phyloP scores from a whole-genome alignment of 306 rosid species.

The Urtica urens region DNA sequence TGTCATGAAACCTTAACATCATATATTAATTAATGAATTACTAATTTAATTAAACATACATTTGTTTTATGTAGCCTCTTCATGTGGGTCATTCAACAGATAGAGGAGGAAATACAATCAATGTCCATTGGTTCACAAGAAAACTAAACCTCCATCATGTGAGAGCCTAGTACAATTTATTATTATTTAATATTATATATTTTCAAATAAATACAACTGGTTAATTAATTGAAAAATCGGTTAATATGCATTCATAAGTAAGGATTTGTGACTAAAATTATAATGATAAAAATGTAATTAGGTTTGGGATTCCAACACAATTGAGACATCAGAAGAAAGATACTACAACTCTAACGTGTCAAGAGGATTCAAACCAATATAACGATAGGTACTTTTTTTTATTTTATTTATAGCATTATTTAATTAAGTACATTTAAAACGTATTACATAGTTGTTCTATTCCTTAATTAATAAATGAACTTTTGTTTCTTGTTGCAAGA shows the following conservation, averaged over 20 bases:
- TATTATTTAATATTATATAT: too few relatives aligned
- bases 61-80: constrained; percentile 53
- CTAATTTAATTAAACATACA: background rate
- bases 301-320: constrained; percentile 72
- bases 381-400: constrained; percentile 26
- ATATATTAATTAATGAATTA: background rate
- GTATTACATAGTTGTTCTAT: too few relatives aligned
- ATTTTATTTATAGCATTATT: too few relatives aligned
- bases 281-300: constrained; percentile 41
- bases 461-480: too few relatives aligned
- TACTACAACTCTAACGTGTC: constrained; percentile 34
- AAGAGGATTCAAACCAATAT: constrained; percentile 53
- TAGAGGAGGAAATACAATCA: constrained; percentile 56
- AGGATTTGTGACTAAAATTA: too few relatives aligned
- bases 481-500: constrained; percentile 34
- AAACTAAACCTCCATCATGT: constrained; percentile 84
- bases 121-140: constrained; percentile 59
- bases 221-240: too few relatives aligned
- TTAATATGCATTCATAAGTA: too few relatives aligned
- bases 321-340: constrained; percentile 55
- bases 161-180: constrained; percentile 14
- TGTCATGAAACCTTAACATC: background rate
- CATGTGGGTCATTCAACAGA: constrained; percentile 72
- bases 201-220: too few relatives aligned
- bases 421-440: too few relatives aligned